Evolutionary conservation across 2,329 filamentous ascomycete species (phyloP), one percentile per base, ranked within the genome.

Genomic region (Xylaria sp.): DNA sequence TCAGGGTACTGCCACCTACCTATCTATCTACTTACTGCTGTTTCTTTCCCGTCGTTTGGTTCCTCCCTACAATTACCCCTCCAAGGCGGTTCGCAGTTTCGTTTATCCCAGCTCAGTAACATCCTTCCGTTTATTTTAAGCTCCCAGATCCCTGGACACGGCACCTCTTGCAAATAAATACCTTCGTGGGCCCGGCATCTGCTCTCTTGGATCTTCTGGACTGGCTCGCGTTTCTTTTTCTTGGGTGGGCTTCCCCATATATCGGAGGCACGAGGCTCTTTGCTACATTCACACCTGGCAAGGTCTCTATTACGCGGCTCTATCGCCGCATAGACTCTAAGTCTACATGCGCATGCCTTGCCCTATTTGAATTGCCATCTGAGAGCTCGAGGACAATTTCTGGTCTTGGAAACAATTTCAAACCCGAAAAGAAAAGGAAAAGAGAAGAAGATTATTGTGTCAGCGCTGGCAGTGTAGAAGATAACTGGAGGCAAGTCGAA

Each of bases 111-210:
- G 50, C 34, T 54, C 60, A 59, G 58, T 59, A 46, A 20, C 65
- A 66, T 61, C 56, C 58, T 68, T 66, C 61, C 57, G 46, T 70
- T 72, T 61, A 25, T 65, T 57, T 67, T 63, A 64, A 66, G 65
- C 63, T 65, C 48, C 46, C 63, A 63, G 68, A 46, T 69, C 73
- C 70, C 73, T 72, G 73, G 70, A 56, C 73, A 69, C 72, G 67
- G 61, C 72, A 63, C 72, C 70, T 66, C 68, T 73, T 75, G 68
- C 62, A 71, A 72, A 70, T 71, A 72, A 73, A 70, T 70, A 71
- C 55, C 56, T 51, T 59, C 60, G 63, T 65, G 58, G 70, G 63
- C 58, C 64, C 46, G 50, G 39, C 18, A 66, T 60, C 39, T 37
- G 52, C 68, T 72, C 67, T 71, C 71, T 71, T 68, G 71, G 73